Evolutionary conservation across 2,329 filamentous ascomycete genomes (phyloP), one percentile per base, ranked within the genome.

Genomic region (Cryoendolithus antarcticus): DNA sequence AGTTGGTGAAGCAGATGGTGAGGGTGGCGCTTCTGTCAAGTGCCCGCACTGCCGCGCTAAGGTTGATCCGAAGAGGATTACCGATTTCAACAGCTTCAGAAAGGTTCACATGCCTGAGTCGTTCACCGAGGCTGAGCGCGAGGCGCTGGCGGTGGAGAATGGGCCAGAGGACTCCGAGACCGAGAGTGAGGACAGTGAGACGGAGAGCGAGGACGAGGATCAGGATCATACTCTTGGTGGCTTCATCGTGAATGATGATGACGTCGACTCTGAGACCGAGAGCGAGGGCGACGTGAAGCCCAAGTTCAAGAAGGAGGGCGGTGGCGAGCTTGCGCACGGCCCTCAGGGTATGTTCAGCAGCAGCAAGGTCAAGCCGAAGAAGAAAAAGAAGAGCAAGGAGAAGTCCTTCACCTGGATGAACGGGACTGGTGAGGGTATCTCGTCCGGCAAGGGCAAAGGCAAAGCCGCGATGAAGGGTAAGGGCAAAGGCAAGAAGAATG

Each of bases 21-120:
- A 82, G 13, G 49, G 44, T 36, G 63, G 57, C 4, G 47, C 50
- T 15, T 64, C 65, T 41, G 66, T 75, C 30, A 80, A 73, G 55
- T 94, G 88, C 57, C 85, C 85, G 4, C 72, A 80, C 39, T 94
- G 86, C 54, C 77, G 86, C 41, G 75, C 74, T 2, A 59, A 62
- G 3, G 71, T 91, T 31, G 71, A 83, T 38, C 68, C 76, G 4
- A 71, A 72, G 41, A 79, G 79, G 42, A 72, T 86, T 46, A 86
- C 88, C 41, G 82, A 84, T 44, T 80, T 80, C 52, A 65, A 71
- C 5, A 70, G 76, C 6, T 94, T 94, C 63, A 78, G 77, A 51
- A 77, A 77, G 49, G 75, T 82, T 1, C 73, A 89, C 53, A 76
- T 78, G 61, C 74, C 75, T 8, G 69, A 78, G 37, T 54, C 62